Evolutionary conservation across 768 basidiomycete species (phyloP), one percentile per base, ranked within the genome.

Genomic region (Mrakia gelida): DNA sequence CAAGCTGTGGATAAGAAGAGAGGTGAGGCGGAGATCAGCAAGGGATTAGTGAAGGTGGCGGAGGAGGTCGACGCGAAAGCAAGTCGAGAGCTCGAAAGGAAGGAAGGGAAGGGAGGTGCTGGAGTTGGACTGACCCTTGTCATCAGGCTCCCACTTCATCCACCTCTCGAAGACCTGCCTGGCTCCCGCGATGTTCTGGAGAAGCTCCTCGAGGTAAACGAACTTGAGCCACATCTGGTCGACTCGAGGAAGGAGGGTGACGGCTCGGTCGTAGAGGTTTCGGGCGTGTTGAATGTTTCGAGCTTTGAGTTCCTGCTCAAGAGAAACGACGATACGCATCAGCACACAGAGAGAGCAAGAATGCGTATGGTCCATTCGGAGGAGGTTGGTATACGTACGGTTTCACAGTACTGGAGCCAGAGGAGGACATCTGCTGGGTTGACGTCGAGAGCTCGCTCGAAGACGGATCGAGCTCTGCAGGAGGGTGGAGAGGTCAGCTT

Each of bases 81-180:
- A 59, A 59, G 59, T 28, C 28, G 59, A 59, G 23, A 59, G 59
- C 59, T 30, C 28, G 65, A 30, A 18, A 8, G 65, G 38, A 34
- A 30, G 38, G 26, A 30, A 62, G 30, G 65, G 32, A 32, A 34
- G 65, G 62, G 28, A 63, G 62, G 62, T 13, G 28, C 8, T 28
- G 11, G 32, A 32, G 3, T 67, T 21, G 65, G n/a, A 59, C 45
- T 34, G 32, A 73, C 52, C 71, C 75, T 75, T 98, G 89, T 98
- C 97, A 82, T 98, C 95, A 0, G 97, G 97, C 83, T 98, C 97
- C 97, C 97, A 98, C 80, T 93, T 89, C 94, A 98, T 96, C 97
- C 97, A 99, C 67, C 97, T 89, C 84, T 99, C 97, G 80, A 98
- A 99, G 75, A 98, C 94, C 83, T 98, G 96, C 13, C 97, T 90